Conservation (phyloP, 495 filamentous ascomycete species). For the Xylaria cubensis region DNA sequence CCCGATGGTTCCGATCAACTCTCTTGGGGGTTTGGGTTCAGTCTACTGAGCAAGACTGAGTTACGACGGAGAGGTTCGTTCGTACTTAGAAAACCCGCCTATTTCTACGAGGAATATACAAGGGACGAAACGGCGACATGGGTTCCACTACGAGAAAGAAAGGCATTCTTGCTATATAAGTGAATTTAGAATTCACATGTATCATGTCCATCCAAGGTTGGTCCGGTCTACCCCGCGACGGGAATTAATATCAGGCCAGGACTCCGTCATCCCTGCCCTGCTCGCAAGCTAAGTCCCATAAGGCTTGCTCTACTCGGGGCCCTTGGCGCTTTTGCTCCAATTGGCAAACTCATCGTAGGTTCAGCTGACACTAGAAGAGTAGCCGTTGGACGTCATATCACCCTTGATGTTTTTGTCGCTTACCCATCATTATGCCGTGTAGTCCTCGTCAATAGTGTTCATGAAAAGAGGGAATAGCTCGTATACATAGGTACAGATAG, state of each 20-base stretch:
- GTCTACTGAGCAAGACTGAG: background rate
- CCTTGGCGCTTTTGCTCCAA: background rate
- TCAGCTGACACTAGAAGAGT: background rate
- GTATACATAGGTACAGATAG: background rate
- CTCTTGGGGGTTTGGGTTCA: background rate
- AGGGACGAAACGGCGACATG: background rate
- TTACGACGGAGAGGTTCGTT: background rate
- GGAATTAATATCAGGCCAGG: background rate
- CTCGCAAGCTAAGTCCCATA: constrained; percentile 8
- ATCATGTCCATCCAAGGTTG: background rate
- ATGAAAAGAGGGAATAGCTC: background rate
- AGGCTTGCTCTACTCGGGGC: background rate
- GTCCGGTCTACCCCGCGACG: background rate
- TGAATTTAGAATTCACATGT: background rate
- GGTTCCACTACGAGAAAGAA: background rate
- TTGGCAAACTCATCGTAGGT: background rate
- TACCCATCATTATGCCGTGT: background rate
- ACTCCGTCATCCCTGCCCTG: constrained; percentile 6
- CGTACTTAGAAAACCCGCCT: background rate
- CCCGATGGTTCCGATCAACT: background rate
- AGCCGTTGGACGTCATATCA: background rate
- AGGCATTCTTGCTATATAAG: background rate
- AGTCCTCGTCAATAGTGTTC: background rate
- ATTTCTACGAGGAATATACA: background rate
- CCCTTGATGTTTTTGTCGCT: background rate